These are phyloP conservation scores for Penicillium odoratum DNA, from an alignment of 495 filamentous ascomycete species.

Conservation along the genomic window DNA sequence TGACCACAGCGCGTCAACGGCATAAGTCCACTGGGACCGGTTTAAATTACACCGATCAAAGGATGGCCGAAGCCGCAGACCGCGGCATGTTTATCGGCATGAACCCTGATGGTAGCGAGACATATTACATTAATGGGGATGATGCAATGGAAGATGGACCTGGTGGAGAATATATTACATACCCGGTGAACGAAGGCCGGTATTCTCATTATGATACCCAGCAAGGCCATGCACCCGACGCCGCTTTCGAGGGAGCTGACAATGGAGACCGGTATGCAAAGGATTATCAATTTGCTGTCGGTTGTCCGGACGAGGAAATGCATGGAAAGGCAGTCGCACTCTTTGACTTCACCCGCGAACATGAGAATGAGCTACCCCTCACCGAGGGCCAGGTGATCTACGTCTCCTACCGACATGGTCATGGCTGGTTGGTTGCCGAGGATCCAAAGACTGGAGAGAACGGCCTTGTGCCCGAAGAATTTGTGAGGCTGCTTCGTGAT, in stretches of 20 bases:
- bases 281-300: conserved; percentile 93
- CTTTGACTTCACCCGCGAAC: conserved; percentile 92
- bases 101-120: conserved; percentile 72
- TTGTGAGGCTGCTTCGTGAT: conserved; percentile 88
- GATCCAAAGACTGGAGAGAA: conserved; percentile 89
- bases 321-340: conserved; percentile 94
- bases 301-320: conserved; percentile 95
- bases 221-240: conserved; percentile 55
- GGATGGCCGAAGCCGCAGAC: conserved; percentile 32
- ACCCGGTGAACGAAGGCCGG: conserved; percentile 64
- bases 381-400: conserved; percentile 95
- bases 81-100: conserved; percentile 66
- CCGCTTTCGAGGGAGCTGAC: conserved; percentile 61
- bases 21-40: conserved; percentile 66
- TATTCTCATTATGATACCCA: conserved; percentile 55
- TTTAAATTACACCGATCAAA: conserved; percentile 33
- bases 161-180: conserved; percentile 78
- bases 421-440: conserved; percentile 95
- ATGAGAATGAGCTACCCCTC: conserved; percentile 92
- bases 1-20: conserved; percentile 71
- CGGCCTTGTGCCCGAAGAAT: conserved; percentile 94
- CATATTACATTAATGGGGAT: conserved; percentile 71
- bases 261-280: conserved; percentile 70
- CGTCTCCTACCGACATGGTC: conserved; percentile 92
- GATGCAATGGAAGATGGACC: conserved; percentile 65